Conservation (phyloP, 441 rosid genomes). For the Adansonia madagascariensis region DNA sequence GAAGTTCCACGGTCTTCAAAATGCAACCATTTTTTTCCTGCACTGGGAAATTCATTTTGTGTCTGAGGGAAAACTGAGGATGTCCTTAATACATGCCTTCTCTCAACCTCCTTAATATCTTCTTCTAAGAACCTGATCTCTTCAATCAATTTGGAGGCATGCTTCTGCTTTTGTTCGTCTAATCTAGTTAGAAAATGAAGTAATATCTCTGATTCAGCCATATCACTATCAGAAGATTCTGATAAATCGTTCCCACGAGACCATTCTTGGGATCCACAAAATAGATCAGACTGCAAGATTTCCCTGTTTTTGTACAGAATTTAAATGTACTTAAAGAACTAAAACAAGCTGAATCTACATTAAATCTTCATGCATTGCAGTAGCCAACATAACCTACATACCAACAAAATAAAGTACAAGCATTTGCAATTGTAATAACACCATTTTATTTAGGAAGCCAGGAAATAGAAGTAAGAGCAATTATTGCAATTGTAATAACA, state of each 20-base stretch:
- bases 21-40: conserved; percentile 39
- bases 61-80: conserved; percentile 40
- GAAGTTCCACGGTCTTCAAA: conserved; percentile 36
- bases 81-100: conserved; percentile 44
- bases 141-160: conserved; percentile 55
- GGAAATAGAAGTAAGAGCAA: not conserved
- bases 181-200: conserved; percentile 57
- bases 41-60: conserved; percentile 30
- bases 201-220: conserved; percentile 58
- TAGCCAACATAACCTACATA: conserved; percentile 20
- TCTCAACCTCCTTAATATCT: conserved; percentile 68
- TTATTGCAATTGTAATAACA: conserved; percentile 5
- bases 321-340: conserved; percentile 6
- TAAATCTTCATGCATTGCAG: conserved; percentile 18
- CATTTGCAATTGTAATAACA: conserved; percentile 11
- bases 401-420: conserved; percentile 21
- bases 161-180: conserved; percentile 62
- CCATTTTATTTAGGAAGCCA: not conserved
- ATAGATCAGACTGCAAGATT: conserved; percentile 68
- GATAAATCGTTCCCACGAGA: conserved; percentile 34
- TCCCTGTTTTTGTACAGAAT: conserved; percentile 51
- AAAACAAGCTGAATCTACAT: conserved; percentile 2
- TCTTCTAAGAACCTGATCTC: conserved; percentile 60
- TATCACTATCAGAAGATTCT: conserved; percentile 44
- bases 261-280: conserved; percentile 36